These are phyloP conservation scores for Camellia granthamiana DNA, from an alignment of 148 eudicot species.

Conservation along the genomic window DNA sequence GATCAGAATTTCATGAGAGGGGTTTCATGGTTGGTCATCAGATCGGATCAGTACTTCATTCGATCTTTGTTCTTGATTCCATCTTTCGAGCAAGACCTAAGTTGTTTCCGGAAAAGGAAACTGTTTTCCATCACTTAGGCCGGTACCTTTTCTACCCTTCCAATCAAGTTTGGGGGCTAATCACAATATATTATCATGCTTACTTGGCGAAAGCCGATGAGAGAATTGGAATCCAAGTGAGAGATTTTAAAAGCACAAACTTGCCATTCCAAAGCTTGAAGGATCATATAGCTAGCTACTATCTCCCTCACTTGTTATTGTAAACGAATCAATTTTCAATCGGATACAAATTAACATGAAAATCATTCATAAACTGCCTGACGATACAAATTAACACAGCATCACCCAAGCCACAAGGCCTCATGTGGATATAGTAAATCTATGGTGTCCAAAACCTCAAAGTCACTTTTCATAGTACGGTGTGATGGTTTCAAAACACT, in stretches of 20 bases:
- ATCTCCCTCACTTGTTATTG: constrained; percentile 12
- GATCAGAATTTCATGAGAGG: constrained; percentile 51
- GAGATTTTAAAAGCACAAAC: constrained; percentile 52
- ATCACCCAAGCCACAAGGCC: too few species aligned
- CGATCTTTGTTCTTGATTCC: constrained; percentile 79
- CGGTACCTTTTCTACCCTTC: constrained; percentile 88
- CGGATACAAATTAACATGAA: too few species aligned
- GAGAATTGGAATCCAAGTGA: constrained; percentile 73
- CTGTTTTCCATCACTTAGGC: constrained; percentile 79
- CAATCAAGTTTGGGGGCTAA: constrained; percentile 79
- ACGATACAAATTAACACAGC: too few species aligned
- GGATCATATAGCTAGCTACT: constrained; percentile 11
- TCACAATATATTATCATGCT: constrained; percentile 65
- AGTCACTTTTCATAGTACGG: too few species aligned
- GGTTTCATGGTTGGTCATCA: constrained; percentile 72
- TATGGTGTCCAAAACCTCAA: too few species aligned
- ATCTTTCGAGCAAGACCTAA: constrained; percentile 67
- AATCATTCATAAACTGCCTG: too few species aligned
- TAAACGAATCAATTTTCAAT: not conserved
- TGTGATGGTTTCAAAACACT: too few species aligned
- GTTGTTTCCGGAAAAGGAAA: constrained; percentile 66
- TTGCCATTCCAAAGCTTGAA: constrained; percentile 42
- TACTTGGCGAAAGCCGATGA: constrained; percentile 84
- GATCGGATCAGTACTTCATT: constrained; percentile 74
- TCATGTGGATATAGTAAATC: too few species aligned